Evolutionary conservation across 495 filamentous ascomycete genomes (phyloP).

Genomic region (Alectoria sarmentosa): DNA sequence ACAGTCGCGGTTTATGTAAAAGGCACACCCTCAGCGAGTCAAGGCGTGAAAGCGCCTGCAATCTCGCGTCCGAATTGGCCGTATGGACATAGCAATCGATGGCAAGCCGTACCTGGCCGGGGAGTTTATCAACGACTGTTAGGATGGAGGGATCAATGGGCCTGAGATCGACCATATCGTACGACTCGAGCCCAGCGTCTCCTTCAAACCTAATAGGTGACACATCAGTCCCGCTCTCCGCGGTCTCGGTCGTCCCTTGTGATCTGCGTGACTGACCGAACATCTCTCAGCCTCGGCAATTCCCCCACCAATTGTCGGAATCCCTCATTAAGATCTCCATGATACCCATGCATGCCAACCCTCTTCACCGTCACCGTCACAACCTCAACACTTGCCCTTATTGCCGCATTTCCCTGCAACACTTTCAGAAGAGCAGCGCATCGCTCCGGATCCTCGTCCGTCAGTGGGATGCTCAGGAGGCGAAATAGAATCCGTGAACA

Average conservation of each 20-base stretch:
- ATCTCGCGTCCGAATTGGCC: background rate
- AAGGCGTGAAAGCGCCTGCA: background rate
- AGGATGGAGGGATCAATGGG: background rate
- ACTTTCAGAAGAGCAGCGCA: background rate
- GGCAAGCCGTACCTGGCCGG: background rate
- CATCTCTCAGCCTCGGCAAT: background rate
- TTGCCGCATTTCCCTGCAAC: background rate
- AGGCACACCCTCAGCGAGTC: slow-evolving; percentile 1
- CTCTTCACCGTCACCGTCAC: background rate
- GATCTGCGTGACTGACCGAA: background rate
- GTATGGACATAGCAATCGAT: background rate
- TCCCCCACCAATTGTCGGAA: background rate
- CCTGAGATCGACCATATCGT: background rate
- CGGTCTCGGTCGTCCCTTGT: background rate
- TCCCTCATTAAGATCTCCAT: background rate
- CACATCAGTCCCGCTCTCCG: background rate
- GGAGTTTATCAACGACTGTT: background rate
- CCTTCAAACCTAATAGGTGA: background rate
- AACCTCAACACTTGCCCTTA: background rate
- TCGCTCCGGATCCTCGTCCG: background rate
- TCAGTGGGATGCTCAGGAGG: background rate
- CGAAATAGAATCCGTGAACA: background rate
- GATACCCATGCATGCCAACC: background rate
- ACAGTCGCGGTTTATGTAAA: background rate
- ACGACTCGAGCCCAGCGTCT: background rate